Evolutionary conservation across 2,329 filamentous ascomycete genomes (phyloP).

Genomic region (Hymenoscyphus fructigenus): DNA sequence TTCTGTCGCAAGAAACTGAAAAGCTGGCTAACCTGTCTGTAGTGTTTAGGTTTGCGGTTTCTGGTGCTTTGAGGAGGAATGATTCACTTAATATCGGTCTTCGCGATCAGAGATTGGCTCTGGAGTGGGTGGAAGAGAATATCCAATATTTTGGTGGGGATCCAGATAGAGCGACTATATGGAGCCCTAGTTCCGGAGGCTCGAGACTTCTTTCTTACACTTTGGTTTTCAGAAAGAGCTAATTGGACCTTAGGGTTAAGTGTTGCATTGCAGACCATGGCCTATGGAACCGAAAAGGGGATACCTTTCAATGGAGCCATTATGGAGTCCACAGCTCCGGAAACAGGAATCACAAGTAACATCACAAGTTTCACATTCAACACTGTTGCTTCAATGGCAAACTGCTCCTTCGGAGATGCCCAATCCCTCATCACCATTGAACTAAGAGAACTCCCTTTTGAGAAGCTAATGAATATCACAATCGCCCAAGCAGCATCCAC

Average conservation of each 20-base stretch:
- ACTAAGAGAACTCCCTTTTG: conserved; percentile 44
- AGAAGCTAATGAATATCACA: conserved; percentile 45
- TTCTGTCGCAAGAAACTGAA: too few relatives aligned
- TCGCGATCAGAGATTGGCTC: conserved; percentile 53
- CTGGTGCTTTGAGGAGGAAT: conserved; percentile 43
- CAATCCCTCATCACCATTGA: conserved; percentile 39
- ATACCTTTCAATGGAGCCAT: conserved; percentile 48
- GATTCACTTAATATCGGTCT: conserved; percentile 39
- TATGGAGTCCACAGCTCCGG: conserved; percentile 48
- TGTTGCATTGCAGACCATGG: conserved; percentile 48
- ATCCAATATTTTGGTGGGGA: conserved; percentile 60
- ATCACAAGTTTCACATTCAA: conserved; percentile 49
- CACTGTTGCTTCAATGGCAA: conserved; percentile 42
- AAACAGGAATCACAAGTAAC: conserved; percentile 50
- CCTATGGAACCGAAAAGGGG: conserved; percentile 45
- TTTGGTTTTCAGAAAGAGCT: background rate
- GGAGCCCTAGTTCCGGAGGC: conserved; percentile 57
- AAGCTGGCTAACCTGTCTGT: conserved; percentile 20
- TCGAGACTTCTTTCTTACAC: conserved; percentile 24
- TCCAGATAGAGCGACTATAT: conserved; percentile 53
- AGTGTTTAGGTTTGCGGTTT: conserved; percentile 69
- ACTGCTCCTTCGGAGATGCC: conserved; percentile 46
- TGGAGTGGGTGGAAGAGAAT: conserved; percentile 60
- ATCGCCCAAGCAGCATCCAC: conserved; percentile 43
- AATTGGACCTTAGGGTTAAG: conserved; percentile 37